Evolutionary conservation across 768 basidiomycete genomes (phyloP), one percentile per base, ranked within the genome.

Genomic region (Xerocomus spinulosus): DNA sequence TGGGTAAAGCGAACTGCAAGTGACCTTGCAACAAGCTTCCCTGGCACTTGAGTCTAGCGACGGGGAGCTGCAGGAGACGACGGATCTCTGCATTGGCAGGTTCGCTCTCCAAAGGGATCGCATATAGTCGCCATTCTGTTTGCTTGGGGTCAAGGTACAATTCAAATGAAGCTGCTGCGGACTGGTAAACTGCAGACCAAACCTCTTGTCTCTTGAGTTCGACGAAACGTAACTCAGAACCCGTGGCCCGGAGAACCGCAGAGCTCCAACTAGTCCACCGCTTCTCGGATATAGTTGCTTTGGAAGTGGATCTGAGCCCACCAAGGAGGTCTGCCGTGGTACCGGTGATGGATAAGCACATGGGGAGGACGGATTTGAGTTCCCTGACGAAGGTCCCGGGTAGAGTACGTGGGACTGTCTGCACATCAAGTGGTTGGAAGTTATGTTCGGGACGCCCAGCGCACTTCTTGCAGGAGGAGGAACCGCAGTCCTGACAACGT

Each of bases 361-460:
- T 97, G 0, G 94, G 94, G 14, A 97, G 76, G 5, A 79, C 73
- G 1, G 84, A 77, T 64, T 91, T 93, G 45, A 95, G 74, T 52
- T 79, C 74, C 59, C 78, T 79, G n/a, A 82, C 79, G 62, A 95
- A 96, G 9, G 76, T 71, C 12, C 76, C 73, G 2, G 94, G 93
- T 5, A 77, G 70, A 9, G 88, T 62, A n/a, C 94, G 83, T 15
- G 78, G 73, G 39, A 79, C 62, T 9, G 68, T 60, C 5, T 60
- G 66, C 23, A 78, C 55, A 53, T 85, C 79, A 44, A 89, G 77
- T 0, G 72, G 66, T 17, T 66, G 61, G 53, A 81, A 82, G 54
- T 83, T 86, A 65, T 97, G 94, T 57, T 93, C 88, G 0, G 94
- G 94, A 55, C 91, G 83, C 23, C 92, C 92, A 34, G 88, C 89